These are phyloP conservation scores for Lolium multiflorum DNA, from an alignment of 176 grass and related monocot species.

Conservation along the genomic window DNA sequence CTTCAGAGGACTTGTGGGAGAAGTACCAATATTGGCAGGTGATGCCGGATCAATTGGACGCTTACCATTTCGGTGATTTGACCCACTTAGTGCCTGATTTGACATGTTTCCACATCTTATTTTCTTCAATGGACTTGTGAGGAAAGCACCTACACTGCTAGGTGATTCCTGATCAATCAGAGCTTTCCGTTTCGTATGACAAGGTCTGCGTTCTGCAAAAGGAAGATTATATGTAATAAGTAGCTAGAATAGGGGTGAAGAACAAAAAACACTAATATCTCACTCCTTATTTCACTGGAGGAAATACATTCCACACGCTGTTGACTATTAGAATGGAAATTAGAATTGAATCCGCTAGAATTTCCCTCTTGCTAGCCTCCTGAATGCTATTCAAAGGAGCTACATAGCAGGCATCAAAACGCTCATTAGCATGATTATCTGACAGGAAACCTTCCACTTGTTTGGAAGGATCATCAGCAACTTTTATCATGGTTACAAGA, in stretches of 20 bases:
- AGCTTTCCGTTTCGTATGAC: not conserved
- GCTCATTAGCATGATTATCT: constrained; percentile 40
- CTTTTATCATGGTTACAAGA: constrained; percentile 44
- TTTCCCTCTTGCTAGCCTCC: not conserved
- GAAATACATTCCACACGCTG: not conserved
- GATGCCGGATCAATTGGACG: not conserved
- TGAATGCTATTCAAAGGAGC: constrained; percentile 13
- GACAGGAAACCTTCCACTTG: constrained; percentile 34
- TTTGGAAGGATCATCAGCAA: constrained; percentile 55
- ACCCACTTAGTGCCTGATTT: not conserved
- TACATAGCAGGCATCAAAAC: constrained; percentile 36
- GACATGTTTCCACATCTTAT: not conserved
- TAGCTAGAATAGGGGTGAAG: not conserved
- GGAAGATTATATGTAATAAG: constrained; percentile 20
- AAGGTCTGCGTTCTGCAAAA: not conserved
- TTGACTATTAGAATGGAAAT: constrained; percentile 13
- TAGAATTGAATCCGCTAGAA: constrained; percentile 18
- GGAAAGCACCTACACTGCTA: not conserved
- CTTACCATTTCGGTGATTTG: constrained; percentile 5
- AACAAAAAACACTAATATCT: not conserved
- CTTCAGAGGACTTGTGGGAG: constrained; percentile 11
- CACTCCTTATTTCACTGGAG: constrained; percentile 14
- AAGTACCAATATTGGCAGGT: not conserved
- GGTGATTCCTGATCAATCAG: not conserved
- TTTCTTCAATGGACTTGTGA: constrained; percentile 1